Conservation (phyloP, 495 filamentous ascomycete species). For the Amniculicola lignicola region DNA sequence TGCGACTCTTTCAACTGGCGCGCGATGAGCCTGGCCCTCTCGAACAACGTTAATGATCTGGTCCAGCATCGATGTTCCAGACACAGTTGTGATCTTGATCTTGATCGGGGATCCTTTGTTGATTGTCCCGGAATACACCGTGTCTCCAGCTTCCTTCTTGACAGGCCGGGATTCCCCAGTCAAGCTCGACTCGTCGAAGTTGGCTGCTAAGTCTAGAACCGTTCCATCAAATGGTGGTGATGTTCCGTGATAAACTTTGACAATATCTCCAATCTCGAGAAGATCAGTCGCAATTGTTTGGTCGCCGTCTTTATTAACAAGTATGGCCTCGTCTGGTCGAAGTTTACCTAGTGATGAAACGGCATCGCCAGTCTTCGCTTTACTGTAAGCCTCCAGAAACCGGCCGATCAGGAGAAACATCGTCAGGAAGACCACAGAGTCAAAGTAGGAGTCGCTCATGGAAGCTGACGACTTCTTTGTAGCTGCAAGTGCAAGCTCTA, state of each 20-base stretch:
- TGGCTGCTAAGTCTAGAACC: slow-evolving; percentile 60
- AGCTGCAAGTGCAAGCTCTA: slow-evolving; percentile 70
- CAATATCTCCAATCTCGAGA: slow-evolving; percentile 78
- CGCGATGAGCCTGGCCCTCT: slow-evolving; percentile 83
- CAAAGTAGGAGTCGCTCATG: slow-evolving; percentile 64
- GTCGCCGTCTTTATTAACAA: slow-evolving; percentile 49
- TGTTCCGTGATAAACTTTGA: slow-evolving; percentile 70
- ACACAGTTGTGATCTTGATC: slow-evolving; percentile 64
- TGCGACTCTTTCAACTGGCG: slow-evolving; percentile 81
- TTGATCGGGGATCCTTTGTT: slow-evolving; percentile 72
- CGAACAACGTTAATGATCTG: slow-evolving; percentile 86
- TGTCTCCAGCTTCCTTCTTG: slow-evolving; percentile 65
- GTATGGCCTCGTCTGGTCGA: slow-evolving; percentile 71
- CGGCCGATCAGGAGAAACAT: slow-evolving; percentile 83
- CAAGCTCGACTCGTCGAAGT: slow-evolving; percentile 85
- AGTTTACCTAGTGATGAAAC: slow-evolving; percentile 76
- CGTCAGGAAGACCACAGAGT: slow-evolving; percentile 90
- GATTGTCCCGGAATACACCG: slow-evolving; percentile 81
- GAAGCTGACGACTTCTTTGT: slow-evolving; percentile 38
- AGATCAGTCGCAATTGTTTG: slow-evolving; percentile 62
- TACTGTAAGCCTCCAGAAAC: slow-evolving; percentile 86
- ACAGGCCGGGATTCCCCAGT: slow-evolving; percentile 84
- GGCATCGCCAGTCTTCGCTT: slow-evolving; percentile 86
- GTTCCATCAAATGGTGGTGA: slow-evolving; percentile 84
- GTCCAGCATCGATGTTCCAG: slow-evolving; percentile 85